Conservation (phyloP, 139 green algal species). For the Tetradesmus obliquus region DNA sequence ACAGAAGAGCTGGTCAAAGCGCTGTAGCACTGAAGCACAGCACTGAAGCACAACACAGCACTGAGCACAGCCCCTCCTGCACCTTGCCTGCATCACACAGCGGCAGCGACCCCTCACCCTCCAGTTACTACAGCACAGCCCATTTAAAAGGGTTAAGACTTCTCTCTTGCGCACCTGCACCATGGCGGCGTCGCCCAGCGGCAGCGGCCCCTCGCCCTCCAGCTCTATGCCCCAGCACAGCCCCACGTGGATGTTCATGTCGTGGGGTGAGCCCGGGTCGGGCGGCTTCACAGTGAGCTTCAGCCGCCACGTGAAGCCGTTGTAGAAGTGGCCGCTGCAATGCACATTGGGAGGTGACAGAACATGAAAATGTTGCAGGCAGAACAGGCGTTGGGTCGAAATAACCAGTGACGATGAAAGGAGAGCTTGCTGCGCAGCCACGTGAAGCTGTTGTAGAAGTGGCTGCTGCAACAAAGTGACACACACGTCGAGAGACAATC, state of each 20-base stretch:
- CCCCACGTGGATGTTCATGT: slow-evolving; percentile 51
- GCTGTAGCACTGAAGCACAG: background rate
- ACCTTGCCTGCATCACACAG: slow-evolving; percentile 22
- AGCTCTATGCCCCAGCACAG: slow-evolving; percentile 50
- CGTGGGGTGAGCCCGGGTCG: background rate
- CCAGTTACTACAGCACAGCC: background rate
- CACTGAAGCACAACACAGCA: background rate
- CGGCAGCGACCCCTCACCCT: slow-evolving; percentile 31
- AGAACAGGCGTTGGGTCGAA: background rate
- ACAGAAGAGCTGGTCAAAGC: too few relatives aligned
- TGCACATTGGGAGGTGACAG: background rate
- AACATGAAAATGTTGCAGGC: background rate
- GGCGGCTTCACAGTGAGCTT: slow-evolving; percentile 50
- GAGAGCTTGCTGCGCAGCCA: background rate
- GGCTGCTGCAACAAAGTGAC: background rate
- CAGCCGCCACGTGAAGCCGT: slow-evolving; percentile 47
- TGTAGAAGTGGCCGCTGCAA: slow-evolving; percentile 36
- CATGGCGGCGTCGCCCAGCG: slow-evolving; percentile 30
- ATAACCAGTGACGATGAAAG: too few relatives aligned
- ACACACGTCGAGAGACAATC: background rate
- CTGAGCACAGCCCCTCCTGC: slow-evolving; percentile 2
- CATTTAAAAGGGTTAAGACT: too few relatives aligned
- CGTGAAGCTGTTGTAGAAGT: slow-evolving; percentile 44
- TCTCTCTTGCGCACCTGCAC: slow-evolving; percentile 26
- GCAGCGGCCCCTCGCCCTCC: slow-evolving; percentile 33